Evolutionary conservation across 164 flowering plant species (phyloP), one percentile per base, ranked within the genome.

Genomic region (Vitis rupestris): DNA sequence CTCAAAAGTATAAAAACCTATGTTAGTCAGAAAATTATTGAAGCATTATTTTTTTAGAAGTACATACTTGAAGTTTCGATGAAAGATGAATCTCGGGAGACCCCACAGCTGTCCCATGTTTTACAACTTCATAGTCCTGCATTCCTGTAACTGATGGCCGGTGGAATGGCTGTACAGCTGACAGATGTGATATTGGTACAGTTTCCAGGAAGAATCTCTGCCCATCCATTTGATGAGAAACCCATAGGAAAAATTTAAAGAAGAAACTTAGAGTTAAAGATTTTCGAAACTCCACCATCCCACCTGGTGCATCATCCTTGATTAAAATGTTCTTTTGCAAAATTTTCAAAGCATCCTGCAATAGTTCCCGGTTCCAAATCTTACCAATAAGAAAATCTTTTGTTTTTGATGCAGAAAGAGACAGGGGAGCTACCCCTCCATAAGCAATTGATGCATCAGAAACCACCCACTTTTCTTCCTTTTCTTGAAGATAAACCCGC

Each of bases 261-360:
- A 93, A 91, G 81, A 95, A 95, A 72, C 99, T 90, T 16, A 83
- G 75, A 1, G 85, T 90, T 56, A 96, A 80, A n/a, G 99, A 96
- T 68, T 72, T 89, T 19, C 98, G 90, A 62, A 96, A 96, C 78
- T 96, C 99, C 58, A 93, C 94, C 99, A 96, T 96, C 56, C 98
- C 99, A 63, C 99, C 99, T 1, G 98, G 99, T 50, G 98, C 97
- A 80, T 88, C 77, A 66, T 93, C 95, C 68, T 84, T 83, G 23
- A 96, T 76, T 50, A 79, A 51, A 68, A 96, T 76, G 76, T 96
- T 97, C 13, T 78, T 75, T 70, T 82, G 85, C 57, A 96, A 70
- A 53, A 78, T 74, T 67, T 79, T 72, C 66, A 96, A 64, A 62
- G 94, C 86, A 74, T 77, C 86, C 61, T 78, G 72, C 70, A 92